phyloP scores from a whole-genome alignment of 352 stramenopile genomes.

The Globisporangium solare region DNA sequence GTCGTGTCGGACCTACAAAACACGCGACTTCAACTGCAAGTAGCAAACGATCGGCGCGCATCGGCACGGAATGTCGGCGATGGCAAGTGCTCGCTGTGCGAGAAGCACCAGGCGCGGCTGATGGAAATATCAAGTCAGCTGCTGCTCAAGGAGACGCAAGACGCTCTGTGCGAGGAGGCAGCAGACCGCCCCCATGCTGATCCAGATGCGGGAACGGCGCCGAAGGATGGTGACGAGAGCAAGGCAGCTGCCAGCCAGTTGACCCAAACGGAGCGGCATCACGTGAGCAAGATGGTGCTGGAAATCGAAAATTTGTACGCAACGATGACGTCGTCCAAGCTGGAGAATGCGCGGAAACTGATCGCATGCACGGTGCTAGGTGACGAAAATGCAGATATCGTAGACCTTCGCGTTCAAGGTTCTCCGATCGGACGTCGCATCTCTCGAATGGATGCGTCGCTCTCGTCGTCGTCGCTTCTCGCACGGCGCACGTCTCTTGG shows the following conservation, averaged over 20 bases:
- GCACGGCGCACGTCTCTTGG: neutral
- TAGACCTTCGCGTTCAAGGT: neutral
- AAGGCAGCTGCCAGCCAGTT: constrained; percentile 6
- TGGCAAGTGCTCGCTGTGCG: constrained; percentile 32
- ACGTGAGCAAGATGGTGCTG: constrained; percentile 30
- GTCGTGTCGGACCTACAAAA: constrained; percentile 31
- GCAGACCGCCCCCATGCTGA: constrained; percentile 5
- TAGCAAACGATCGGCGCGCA: constrained; percentile 7
- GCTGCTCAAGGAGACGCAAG: constrained; percentile 18
- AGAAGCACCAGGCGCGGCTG: constrained; percentile 48
- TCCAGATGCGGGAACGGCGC: constrained; percentile 4
- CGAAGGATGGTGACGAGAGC: no score
- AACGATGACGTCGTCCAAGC: constrained; percentile 30
- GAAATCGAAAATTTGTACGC: constrained; percentile 47
- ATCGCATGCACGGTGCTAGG: constrained; percentile 19
- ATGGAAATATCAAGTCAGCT: constrained; percentile 40
- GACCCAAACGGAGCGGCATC: constrained; percentile 33
- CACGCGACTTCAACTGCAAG: constrained; percentile 25
- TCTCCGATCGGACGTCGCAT: constrained; percentile 2
- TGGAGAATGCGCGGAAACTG: constrained; percentile 22
- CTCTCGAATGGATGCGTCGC: neutral
- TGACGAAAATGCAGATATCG: constrained; percentile 9
- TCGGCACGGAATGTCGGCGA: neutral
- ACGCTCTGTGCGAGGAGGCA: neutral
- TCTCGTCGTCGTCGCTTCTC: neutral